Conservation (phyloP, 257 asterid genomes). For the Solanum okadae region DNA sequence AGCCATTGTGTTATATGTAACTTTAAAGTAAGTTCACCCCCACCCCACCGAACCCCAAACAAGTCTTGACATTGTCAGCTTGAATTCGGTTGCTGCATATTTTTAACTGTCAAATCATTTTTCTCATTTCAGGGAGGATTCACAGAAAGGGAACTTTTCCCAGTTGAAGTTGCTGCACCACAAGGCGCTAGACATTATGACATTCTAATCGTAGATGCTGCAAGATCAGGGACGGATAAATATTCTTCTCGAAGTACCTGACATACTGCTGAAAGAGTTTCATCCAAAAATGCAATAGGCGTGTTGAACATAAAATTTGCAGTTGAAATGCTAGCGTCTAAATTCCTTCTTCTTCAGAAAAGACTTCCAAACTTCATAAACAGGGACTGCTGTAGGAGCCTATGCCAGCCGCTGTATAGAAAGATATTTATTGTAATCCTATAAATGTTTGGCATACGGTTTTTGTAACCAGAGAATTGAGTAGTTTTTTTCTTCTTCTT, state of each 20-base stretch:
- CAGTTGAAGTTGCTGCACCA: neutral
- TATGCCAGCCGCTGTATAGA: neutral
- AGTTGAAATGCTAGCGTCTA: neutral
- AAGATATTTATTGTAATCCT: neutral
- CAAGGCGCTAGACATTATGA: neutral
- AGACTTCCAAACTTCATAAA: neutral
- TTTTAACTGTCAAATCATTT: neutral
- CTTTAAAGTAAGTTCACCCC: neutral
- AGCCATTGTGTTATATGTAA: neutral
- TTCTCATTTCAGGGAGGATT: neutral
- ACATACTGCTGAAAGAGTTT: neutral
- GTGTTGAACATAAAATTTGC: neutral
- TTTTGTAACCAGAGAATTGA: neutral
- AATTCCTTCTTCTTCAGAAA: neutral
- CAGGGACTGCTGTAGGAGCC: neutral
- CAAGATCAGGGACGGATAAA: neutral
- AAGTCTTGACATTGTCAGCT: neutral
- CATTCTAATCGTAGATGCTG: neutral
- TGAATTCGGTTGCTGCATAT: neutral
- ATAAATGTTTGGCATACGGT: neutral
- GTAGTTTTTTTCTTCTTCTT: neutral
- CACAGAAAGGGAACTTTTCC: neutral
- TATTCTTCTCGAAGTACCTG: neutral
- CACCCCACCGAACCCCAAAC: neutral
- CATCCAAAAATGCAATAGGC: neutral